A percentile compares a stretch with the other conserved stretches of the same genome.
Evolutionary conservation across 371 early-diverging fungal species (phyloP).

Genomic region (Rhizopus arrhizus): DNA sequence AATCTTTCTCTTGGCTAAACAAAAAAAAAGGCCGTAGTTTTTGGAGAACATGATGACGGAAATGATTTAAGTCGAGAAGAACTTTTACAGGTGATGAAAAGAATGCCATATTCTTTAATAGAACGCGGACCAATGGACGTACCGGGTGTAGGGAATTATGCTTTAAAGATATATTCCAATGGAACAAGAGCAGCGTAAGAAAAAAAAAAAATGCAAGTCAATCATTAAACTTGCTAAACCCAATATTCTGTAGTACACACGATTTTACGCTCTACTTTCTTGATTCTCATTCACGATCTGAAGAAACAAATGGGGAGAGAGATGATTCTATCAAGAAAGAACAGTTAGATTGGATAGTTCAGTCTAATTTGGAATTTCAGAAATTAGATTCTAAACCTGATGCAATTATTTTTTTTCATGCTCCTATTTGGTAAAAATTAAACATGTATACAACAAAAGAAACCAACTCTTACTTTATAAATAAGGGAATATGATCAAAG

Average conservation of each 20-base stretch:
- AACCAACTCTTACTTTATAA: not conserved
- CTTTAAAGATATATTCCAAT: constrained; percentile 35
- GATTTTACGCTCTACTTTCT: constrained; percentile 54
- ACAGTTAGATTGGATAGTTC: constrained; percentile 53
- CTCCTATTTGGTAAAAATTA: constrained; percentile 45
- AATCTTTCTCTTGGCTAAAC: not conserved
- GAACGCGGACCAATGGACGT: constrained; percentile 48
- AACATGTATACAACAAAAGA: not conserved
- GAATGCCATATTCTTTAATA: constrained; percentile 51
- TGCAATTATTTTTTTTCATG: constrained; percentile 57
- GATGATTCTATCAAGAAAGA: constrained; percentile 50
- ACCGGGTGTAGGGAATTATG: constrained; percentile 56
- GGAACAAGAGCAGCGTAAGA: constrained; percentile 26
- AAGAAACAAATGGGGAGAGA: constrained; percentile 33
- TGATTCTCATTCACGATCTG: constrained; percentile 52
- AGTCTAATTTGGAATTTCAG: constrained; percentile 6
- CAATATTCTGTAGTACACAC: constrained; percentile 19
- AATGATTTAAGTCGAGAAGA: constrained; percentile 55
- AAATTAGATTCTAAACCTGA: constrained; percentile 31
- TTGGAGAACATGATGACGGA: constrained; percentile 62
- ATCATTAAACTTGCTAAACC: constrained; percentile 14
- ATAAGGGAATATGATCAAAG: constrained; percentile 32
- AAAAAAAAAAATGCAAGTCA: constrained; percentile 30
- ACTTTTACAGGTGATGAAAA: constrained; percentile 44
- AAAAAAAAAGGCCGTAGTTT: constrained; percentile 41